Base-by-base conservation (phyloP, 345 rosid species). In the Hibiscus syriacus region DNA sequence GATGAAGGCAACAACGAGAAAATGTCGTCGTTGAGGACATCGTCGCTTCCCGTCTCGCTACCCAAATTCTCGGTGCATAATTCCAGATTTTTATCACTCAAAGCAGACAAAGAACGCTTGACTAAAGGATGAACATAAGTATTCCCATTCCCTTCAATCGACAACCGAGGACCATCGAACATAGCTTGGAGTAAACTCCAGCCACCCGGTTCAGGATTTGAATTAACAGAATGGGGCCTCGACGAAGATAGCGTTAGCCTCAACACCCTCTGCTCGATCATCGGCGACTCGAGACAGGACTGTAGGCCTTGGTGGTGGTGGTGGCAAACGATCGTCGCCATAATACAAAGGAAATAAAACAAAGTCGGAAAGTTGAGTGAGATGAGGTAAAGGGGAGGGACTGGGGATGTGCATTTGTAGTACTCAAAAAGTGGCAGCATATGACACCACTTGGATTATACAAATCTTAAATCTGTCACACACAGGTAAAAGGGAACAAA, bases 1-100 rank as follows among this genome's bases (percentile, higher is more conserved):
- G 55, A 73, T 17, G 85, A 67, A 14, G 71, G 55, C 53, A 71
- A 55, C 58, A 72, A 46, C 29, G 78, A 71, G 76, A 83, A 75
- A 45, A 76, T 62, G 68, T 67, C 70, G 38, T 69, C 75, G 7
- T 78, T 78, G 11, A 59, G 55, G 30, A 77, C 70, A 9, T 20
- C 55, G 54, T 86, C 89, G 61, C 83, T 84, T 4, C 98, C 97
- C 0, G 90, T 87, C 78, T 92, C 98, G 48, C 81, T 86, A 3
- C 98, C 97, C 8, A 92, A 79, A 67, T 78, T 86, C 70, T 92
- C 97, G 4, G 98, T 92, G 70, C 97, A 92, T 32, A 92, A 61
- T 76, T 85, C 86, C 74, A 92, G 43, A 82, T 97, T 90, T 78
- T 79, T 85, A 36, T 84, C 84, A 38, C 90, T 87, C 2, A 92